Evolutionary conservation across 805 yeast genomes (phyloP), one percentile per base, ranked within the genome.

Genomic region (Ogataea nonfermentans): DNA sequence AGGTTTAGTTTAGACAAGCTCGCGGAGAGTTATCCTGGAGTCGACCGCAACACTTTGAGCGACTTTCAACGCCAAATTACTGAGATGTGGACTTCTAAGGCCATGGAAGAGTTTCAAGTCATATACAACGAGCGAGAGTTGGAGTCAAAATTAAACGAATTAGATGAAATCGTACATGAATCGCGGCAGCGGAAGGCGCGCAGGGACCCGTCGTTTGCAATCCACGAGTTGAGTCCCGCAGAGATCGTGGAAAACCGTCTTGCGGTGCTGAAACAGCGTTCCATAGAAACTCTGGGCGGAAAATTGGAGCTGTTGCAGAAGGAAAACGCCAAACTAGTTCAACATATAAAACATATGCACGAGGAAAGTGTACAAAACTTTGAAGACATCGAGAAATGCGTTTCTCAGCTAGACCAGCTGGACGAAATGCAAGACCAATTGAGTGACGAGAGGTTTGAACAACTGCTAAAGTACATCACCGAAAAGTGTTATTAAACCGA

Each of bases 61-160:
- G 62, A 62, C 13, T 74, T 77, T 3, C 57, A 75, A 20, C 54
- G 56, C 10, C 80, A 75, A 49, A 65, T 76, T 15, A 51, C 66
- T 2, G 59, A 64, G 22, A 71, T 66, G 46, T 74, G 78, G 73
- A 59, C 61, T 33, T 51, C 51, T 13, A 68, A 62, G 29, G 63
- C 74, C 3, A 46, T 66, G 26, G 58, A 62, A 14, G 80, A 76
- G 52, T 75, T 75, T 42, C 68, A 67, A 5, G 56, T 63, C 34
- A 74, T 76, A 1, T 74, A 69, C 51, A 46, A 57, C 9, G 80
- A 76, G 40, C 43, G 74, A 11, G 64, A 68, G 24, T 52, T 76
- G 16, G 65, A 71, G 45, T 34, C 25, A 13, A 74, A 70, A 40
- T 57, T 76, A 34, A 59, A 74, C 46, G 68, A 67, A 36, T 56